A percentile compares a stretch with the other conserved stretches of the same genome.
Conservation (phyloP, 176 grass and related monocot species). For the Eleusine indica region DNA sequence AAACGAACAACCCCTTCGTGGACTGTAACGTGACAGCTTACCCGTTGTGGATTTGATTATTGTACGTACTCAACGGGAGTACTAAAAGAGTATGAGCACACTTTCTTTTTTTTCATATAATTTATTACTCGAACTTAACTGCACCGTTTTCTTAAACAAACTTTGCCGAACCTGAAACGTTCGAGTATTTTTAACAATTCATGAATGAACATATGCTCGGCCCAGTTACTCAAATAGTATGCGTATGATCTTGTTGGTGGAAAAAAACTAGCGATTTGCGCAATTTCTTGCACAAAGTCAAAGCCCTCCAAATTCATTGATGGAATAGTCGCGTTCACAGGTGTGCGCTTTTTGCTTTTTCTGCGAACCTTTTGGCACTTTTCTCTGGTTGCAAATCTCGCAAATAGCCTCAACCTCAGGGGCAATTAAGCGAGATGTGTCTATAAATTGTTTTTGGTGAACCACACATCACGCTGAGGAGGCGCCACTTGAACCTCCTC, state of each 20-base stretch:
- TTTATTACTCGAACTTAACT: background rate
- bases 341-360: slow-evolving; percentile 37
- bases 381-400: background rate
- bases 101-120: background rate
- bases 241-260: too few relatives aligned
- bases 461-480: background rate
- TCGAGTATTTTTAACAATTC: background rate
- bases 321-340: slow-evolving; percentile 20
- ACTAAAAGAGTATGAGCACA: too few relatives aligned
- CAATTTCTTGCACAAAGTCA: background rate
- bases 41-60: background rate
- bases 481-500: background rate
- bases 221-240: too few relatives aligned
- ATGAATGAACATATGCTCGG: background rate
- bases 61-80: too few relatives aligned
- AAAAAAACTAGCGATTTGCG: background rate
- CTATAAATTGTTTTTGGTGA: slow-evolving; percentile 10
- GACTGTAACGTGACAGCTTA: background rate
- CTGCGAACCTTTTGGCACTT: slow-evolving; percentile 20
- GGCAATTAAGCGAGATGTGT: background rate
- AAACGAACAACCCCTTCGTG: background rate
- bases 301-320: background rate
- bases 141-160: background rate
- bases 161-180: background rate
- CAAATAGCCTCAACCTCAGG: background rate